Base-by-base conservation (phyloP, 163 green algal genomes). In the Scenedesmus sp. region DNA sequence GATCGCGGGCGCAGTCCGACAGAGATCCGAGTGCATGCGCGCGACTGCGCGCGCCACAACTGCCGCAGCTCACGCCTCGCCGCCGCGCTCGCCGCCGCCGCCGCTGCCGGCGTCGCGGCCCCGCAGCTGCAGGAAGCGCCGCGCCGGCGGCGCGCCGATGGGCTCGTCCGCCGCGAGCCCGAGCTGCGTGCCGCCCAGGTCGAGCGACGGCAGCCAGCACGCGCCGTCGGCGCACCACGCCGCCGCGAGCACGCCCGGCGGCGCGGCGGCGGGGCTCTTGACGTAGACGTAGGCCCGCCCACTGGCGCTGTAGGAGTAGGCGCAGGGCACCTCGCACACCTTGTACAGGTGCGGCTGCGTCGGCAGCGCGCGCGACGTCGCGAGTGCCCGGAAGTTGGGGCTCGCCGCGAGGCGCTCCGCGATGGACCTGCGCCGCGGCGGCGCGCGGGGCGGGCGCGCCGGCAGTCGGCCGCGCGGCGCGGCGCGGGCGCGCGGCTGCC, bases 321-420 rank as follows among this genome's bases (percentile, higher is more conserved):
- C 34, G 64, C 50, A 75, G 13, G 74, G 62, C 10, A 81, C 50
- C 31, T 78, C 47, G 14, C 56, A 51, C 2, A 78, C 56, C 47
- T 82, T 80, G 13, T 69, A 53, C 42, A 89, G 71, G 53, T 80
- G 70, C 9, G 82, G 78, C 24, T 80, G 80, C 17, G 80, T 77
- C 33, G 85, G 85, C 64, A 89, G 75, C 75, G 72, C 56, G 9
- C 85, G 78, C 14, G 82, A 84, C 0, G 85, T 88, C 18, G 83
- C 56, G 10, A 89, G 75, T 48, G 84, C 63, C 22, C 75, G 74
- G 82, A 89, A 89, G 56, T 31, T 81, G 24, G 78, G 78, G 50
- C 64, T 78, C 20, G 44, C 34, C 2, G 26, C 53, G 20, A 89
- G 63, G 3, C 85, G 78, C 78, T 86, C 74, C 26, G 85, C 78